phyloP scores from a whole-genome alignment of 148 eudicot genomes.

The Selenicereus undatus region DNA sequence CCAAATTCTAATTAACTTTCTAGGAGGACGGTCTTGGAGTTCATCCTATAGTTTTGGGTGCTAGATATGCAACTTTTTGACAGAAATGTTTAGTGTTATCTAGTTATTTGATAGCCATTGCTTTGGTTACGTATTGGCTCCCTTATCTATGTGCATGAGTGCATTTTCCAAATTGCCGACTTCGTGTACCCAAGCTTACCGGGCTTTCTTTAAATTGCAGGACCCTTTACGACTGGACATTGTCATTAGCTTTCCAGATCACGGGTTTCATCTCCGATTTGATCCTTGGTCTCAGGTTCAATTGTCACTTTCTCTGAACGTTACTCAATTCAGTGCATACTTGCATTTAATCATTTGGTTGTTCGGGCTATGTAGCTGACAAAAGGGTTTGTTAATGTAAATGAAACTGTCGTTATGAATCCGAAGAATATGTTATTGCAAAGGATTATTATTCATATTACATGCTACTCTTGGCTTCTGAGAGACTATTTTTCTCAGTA shows the following conservation, averaged over 20 bases:
- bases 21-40: not conserved
- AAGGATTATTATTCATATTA: not conserved
- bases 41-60: not conserved
- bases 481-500: not conserved
- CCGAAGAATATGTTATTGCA: not conserved
- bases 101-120: not conserved
- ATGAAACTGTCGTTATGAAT: not conserved
- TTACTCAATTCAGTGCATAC: not conserved
- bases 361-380: not conserved
- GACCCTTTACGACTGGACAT: constrained; percentile 82
- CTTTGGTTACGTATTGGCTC: not conserved
- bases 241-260: constrained; percentile 95
- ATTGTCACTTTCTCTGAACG: not conserved
- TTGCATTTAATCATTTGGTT: not conserved
- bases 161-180: not conserved
- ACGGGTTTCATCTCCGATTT: constrained; percentile 89
- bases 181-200: not conserved
- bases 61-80: not conserved
- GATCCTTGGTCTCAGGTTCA: constrained; percentile 93
- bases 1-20: not conserved
- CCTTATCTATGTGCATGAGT: not conserved
- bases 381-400: not conserved
- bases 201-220: constrained; percentile 32
- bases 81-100: not conserved
- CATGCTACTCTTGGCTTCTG: not conserved